These are phyloP conservation scores for Jaltomata sinuosa DNA, from an alignment of 257 asterid genomes.

Conservation along the genomic window DNA sequence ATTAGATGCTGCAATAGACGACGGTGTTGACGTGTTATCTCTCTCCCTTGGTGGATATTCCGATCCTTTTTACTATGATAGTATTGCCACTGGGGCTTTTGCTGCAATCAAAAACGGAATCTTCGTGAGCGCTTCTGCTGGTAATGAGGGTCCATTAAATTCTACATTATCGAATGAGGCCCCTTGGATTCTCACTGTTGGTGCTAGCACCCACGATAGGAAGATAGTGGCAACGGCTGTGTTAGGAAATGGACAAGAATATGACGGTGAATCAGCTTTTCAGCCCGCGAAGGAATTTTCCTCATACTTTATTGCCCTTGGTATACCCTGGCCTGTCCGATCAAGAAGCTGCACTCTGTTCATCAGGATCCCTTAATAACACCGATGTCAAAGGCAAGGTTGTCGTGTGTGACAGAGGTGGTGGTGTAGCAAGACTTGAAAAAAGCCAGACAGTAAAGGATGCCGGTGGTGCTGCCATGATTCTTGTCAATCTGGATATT, in stretches of 20 bases:
- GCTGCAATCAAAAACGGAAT: conserved; percentile 12
- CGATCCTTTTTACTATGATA: conserved; percentile 2
- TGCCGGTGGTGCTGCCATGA: conserved; percentile 18
- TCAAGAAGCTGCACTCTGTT: conserved; percentile 5
- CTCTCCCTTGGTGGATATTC: conserved; percentile 9
- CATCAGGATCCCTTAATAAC: neutral
- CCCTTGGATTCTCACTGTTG: conserved; percentile 21
- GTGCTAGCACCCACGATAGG: conserved; percentile 21
- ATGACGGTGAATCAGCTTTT: conserved; percentile 11
- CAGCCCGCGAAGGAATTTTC: neutral
- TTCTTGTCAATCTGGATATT: neutral
- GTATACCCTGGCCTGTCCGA: neutral
- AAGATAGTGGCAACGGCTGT: neutral
- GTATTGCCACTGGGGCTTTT: conserved; percentile 8
- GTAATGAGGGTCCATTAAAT: conserved; percentile 6
- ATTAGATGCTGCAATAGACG: conserved; percentile 9
- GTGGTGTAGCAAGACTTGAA: neutral
- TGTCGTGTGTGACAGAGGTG: conserved; percentile 9
- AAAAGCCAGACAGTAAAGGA: conserved; percentile 8
- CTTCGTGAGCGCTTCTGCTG: conserved; percentile 6
- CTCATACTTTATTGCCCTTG: conserved; percentile 2
- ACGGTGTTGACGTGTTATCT: conserved; percentile 17
- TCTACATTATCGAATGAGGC: conserved; percentile 9
- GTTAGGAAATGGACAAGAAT: conserved; percentile 6
- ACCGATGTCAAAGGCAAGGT: conserved; percentile 8